Evolutionary conservation across 2,329 filamentous ascomycete species (phyloP).

Genomic region (Clarireedia monteithiana): DNA sequence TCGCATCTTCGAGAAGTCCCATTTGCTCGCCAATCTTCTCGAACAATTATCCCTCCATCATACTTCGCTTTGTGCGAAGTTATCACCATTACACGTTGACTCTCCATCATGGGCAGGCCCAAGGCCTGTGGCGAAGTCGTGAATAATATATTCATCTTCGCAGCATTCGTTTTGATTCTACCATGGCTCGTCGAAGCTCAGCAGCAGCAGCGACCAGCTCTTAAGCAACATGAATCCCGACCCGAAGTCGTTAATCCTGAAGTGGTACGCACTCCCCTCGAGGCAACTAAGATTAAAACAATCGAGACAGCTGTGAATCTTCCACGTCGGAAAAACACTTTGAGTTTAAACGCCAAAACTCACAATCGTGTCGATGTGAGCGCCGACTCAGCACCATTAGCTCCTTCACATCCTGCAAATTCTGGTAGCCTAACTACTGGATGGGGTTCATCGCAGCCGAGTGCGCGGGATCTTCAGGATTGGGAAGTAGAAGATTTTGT

Average conservation of each 20-base stretch:
- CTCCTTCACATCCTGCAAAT: conserved; percentile 94
- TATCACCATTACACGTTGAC: conserved; percentile 20
- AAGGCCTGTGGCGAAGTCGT: conserved; percentile 49
- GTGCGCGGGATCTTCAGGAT: conserved; percentile 96
- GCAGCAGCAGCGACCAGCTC: conserved; percentile 46
- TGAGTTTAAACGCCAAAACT: conserved; percentile 24
- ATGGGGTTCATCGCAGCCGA: conserved; percentile 66
- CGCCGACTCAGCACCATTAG: conserved; percentile 86
- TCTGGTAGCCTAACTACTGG: conserved; percentile 63
- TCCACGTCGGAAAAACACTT: conserved; percentile 26
- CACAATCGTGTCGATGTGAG: conserved; percentile 63
- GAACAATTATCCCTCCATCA: not conserved
- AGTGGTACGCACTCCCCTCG: conserved; percentile 17
- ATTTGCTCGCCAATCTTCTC: not conserved
- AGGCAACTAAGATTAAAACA: conserved; percentile 25
- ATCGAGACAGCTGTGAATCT: conserved; percentile 26
- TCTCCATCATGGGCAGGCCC: conserved; percentile 33
- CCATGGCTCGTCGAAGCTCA: conserved; percentile 55
- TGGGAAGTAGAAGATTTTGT: conserved; percentile 99
- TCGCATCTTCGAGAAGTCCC: conserved; percentile 10
- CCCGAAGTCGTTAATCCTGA: conserved; percentile 25
- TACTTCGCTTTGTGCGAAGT: conserved; percentile 21
- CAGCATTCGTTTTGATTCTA: conserved; percentile 50
- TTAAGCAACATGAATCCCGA: conserved; percentile 24
- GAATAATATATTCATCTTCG: conserved; percentile 41